Base-by-base conservation (phyloP, 169 alveolate genomes). In the Plasmodium chabaudi region DNA sequence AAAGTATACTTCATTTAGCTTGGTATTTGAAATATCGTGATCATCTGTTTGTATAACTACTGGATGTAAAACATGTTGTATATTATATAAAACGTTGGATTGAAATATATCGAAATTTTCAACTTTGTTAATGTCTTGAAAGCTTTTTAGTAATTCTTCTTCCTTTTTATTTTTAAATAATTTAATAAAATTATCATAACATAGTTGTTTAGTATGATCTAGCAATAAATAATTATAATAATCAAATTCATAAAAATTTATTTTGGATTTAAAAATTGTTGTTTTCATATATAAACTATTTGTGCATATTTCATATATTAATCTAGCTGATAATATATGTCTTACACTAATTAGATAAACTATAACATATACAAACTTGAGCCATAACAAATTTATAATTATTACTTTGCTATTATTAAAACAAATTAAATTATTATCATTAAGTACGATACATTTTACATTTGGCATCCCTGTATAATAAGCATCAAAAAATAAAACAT, bases 391-490 rank as follows among this genome's bases (percentile, higher is more conserved):
- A 47, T 82, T 60, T 25, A 82, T n/a, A 34, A 67, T 49, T n/a
- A 68, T 44, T 5, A 82, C 51, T 42, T 82, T 69, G 1, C 55
- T 72, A 67, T 34, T 61, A 21, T 61, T 82, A 49, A 82, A 82
- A 13, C 90, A 82, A 25, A 82, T 47, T 27, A 82, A 23, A 60
- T 19, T 82, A 49, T 68, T 59, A 9, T 44, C 47, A 9, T 23
- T 21, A 13, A 65, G 47, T 10, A 82, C 90, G 1, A 82, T 65
- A 17, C 25, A 67, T 68, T 47, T 42, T 10, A 68, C 25, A 49
- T 82, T 82, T 12, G 12, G 39, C 90, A 82, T 82, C 2, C 90
- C 90, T 0, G 90, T 82, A 44, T 82, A 65, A 71, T 67, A 68
- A 2, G 86, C 5, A 13, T 82, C 90, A 69, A 67, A 68, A 2